Evolutionary conservation across 768 basidiomycete species (phyloP).

Genomic region (button mushroom (Agaricus bisporus)): DNA sequence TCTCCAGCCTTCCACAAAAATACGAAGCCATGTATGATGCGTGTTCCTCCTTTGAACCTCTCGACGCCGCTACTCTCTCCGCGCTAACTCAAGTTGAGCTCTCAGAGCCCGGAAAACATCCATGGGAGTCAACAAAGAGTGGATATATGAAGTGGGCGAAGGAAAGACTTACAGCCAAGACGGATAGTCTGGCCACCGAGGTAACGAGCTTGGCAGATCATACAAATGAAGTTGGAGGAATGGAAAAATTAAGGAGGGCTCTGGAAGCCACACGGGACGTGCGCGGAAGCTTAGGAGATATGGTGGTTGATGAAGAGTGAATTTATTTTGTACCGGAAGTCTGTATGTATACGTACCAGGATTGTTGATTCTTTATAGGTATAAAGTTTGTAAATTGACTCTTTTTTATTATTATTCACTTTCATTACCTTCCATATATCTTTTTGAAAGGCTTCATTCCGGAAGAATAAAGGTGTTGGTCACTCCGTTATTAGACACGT

Average conservation of each 20-base stretch:
- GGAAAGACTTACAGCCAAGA: not conserved
- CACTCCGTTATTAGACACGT: too few species aligned
- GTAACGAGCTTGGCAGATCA: not conserved
- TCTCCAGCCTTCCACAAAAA: not conserved
- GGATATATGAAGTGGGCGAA: constrained; percentile 9
- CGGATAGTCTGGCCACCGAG: not conserved
- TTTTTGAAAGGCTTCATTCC: too few species aligned
- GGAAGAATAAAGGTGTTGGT: too few species aligned
- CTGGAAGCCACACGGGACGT: constrained; percentile 2
- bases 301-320: not conserved
- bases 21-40: constrained; percentile 2
- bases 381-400: too few species aligned
- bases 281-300: constrained; percentile 1
- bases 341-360: too few species aligned
- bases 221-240: not conserved
- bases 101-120: constrained; percentile 8
- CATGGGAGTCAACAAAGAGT: constrained; percentile 11
- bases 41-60: constrained; percentile 5
- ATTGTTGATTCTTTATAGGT: too few species aligned
- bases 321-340: too few species aligned
- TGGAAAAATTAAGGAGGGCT: constrained; percentile 5
- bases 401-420: too few species aligned
- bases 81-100: constrained; percentile 5
- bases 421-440: too few species aligned
- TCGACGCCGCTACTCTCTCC: constrained; percentile 3